Evolutionary conservation across 768 basidiomycete genomes (phyloP).

Genomic region (Cystoderma amianthinum): DNA sequence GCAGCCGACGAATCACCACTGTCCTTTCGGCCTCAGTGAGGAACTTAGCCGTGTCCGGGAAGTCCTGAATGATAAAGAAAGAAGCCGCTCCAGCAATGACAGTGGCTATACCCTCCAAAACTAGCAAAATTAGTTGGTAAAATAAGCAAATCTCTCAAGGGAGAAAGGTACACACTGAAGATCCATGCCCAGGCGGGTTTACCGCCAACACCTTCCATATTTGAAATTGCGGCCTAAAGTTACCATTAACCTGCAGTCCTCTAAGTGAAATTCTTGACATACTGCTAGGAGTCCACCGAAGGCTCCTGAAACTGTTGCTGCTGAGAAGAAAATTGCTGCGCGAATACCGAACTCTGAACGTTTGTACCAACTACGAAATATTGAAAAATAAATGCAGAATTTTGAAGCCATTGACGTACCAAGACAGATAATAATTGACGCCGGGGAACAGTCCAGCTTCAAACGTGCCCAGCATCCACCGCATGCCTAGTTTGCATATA

Average conservation of each 20-base stretch:
- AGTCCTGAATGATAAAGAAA: conserved; percentile 78
- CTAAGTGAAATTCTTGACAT: conserved; percentile 10
- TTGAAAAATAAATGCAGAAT: background rate
- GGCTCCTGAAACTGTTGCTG: conserved; percentile 78
- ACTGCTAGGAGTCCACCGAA: conserved; percentile 75
- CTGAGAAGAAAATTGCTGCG: conserved; percentile 66
- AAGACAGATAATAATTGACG: conserved; percentile 68
- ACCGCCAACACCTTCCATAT: conserved; percentile 65
- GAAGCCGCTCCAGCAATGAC: conserved; percentile 58
- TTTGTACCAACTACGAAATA: conserved; percentile 36
- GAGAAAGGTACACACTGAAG: conserved; percentile 35
- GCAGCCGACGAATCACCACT: conserved; percentile 57
- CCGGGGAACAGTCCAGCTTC: conserved; percentile 66
- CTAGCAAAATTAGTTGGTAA: conserved; percentile 12
- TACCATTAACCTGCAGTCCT: background rate
- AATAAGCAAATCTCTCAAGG: background rate
- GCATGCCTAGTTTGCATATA: conserved; percentile 38
- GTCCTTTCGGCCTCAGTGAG: conserved; percentile 65
- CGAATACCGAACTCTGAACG: conserved; percentile 71
- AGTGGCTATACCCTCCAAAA: conserved; percentile 63
- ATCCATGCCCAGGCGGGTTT: conserved; percentile 69
- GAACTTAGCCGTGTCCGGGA: conserved; percentile 78
- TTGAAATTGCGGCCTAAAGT: conserved; percentile 56
- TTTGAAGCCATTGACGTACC: conserved; percentile 27
- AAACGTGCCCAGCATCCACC: conserved; percentile 67